Conservation (phyloP, 2,329 filamentous ascomycete species). For the Teratosphaeria destructans region DNA sequence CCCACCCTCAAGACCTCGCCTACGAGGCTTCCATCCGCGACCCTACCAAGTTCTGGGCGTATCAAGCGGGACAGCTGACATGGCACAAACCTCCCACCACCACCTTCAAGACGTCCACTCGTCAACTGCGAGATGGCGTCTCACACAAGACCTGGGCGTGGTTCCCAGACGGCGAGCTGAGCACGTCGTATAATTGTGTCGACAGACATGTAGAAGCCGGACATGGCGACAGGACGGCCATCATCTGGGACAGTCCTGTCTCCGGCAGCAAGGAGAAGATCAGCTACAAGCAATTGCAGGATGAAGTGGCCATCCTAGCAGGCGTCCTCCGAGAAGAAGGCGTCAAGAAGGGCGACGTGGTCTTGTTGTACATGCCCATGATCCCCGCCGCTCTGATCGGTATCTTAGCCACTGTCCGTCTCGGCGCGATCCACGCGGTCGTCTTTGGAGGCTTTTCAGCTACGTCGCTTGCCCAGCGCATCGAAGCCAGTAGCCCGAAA, state of each 20-base stretch:
- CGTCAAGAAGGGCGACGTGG: slow-evolving; percentile 72
- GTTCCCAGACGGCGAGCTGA: slow-evolving; percentile 83
- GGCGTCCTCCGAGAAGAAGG: slow-evolving; percentile 75
- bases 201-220: slow-evolving; percentile 78
- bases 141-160: slow-evolving; percentile 73
- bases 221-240: slow-evolving; percentile 61
- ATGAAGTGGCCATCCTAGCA: slow-evolving; percentile 72
- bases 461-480: slow-evolving; percentile 71
- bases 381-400: slow-evolving; percentile 80
- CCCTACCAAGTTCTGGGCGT: slow-evolving; percentile 27
- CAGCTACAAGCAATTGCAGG: slow-evolving; percentile 65
- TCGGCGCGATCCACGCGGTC: slow-evolving; percentile 82
- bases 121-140: slow-evolving; percentile 52
- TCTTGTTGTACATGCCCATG: slow-evolving; percentile 96
- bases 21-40: slow-evolving; percentile 24
- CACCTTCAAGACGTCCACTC: slow-evolving; percentile 50
- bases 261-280: slow-evolving; percentile 60
- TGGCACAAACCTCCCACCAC: slow-evolving; percentile 70
- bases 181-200: slow-evolving; percentile 83
- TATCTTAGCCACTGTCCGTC: slow-evolving; percentile 67
- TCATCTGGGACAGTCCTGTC: slow-evolving; percentile 83
- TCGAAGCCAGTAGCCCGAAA: slow-evolving; percentile 68
- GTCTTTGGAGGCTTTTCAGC: slow-evolving; percentile 91
- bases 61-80: slow-evolving; percentile 55
- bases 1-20: slow-evolving; percentile 27